Evolutionary conservation across 1,284 basidiomycete species (phyloP), one percentile per base, ranked within the genome.

Genomic region (Golubevia pallescens): DNA sequence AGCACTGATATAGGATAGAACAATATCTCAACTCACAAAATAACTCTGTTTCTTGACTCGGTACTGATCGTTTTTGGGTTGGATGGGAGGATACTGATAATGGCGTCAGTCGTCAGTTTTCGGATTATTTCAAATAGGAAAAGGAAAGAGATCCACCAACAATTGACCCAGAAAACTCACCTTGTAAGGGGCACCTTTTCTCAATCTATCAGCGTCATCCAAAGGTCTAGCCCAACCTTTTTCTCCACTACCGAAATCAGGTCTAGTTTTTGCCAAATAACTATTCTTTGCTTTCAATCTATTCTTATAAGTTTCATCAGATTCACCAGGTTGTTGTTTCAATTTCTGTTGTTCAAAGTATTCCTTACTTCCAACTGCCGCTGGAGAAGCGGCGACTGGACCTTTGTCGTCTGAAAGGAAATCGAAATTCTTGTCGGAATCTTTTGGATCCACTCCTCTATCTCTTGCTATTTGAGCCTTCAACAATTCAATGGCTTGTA

Each of bases 21-120:
- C n/a, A n/a, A n/a, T n/a, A n/a, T n/a, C n/a, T n/a, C 52, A 4
- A 76, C 75, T 76, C 68, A 77, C 75, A 67, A 75, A 77, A 67
- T 75, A 77, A 52, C 74, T 76, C 68, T 73, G 67, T 69, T 77
- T 77, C 69, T 77, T 77, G 65, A 77, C 67, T 32, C 75, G 75
- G 62, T 62, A 74, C 75, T 77, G 75, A 4, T 38, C 34, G 10
- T 38, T 38, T 38, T 38, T 38, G 10, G 34, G 34, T 73, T 67
- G 63, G 70, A 76, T 69, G 56, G 68, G 73, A 70, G 75, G 75
- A 66, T 77, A 74, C 75, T 77, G 71, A 58, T 28, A 42, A 55
- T 60, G 59, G 62, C 65, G 75, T 78, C 60, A 75, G 75, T 73
- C 28, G 28, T 28, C 28, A 28, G 32, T 14, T 57, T 57, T n/a